Evolutionary conservation across 305 asterid species (phyloP).

Genomic region (Andrographis paniculata): DNA sequence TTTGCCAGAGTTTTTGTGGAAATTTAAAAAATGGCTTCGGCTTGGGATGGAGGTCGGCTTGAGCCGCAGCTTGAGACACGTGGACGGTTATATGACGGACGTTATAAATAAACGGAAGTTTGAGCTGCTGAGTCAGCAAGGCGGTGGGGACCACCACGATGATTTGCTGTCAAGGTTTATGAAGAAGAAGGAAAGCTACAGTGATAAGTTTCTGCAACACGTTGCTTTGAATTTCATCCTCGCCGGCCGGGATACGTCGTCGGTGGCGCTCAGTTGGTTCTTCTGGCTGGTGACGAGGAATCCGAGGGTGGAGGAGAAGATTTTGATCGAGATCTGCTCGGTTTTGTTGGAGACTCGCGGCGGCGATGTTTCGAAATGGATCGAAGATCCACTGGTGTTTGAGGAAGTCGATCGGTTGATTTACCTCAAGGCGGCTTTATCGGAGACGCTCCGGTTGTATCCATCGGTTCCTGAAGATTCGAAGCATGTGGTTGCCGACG

Average conservation of each 20-base stretch:
- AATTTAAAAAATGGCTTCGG: constrained; percentile 7
- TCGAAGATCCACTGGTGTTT: constrained; percentile 1
- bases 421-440: neutral
- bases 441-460: constrained; percentile 1
- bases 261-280: too few relatives aligned
- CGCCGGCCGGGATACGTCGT: too few relatives aligned
- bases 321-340: neutral
- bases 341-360: neutral
- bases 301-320: constrained; percentile 4
- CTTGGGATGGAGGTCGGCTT: neutral
- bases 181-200: constrained; percentile 6
- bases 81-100: neutral
- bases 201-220: neutral
- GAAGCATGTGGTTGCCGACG: constrained; percentile 5
- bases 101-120: neutral
- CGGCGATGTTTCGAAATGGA: neutral
- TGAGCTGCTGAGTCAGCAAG: constrained; percentile 7
- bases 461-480: constrained; percentile 1
- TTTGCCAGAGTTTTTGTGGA: constrained; percentile 31
- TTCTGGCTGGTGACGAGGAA: constrained; percentile 1
- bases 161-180: constrained; percentile 3
- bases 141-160: constrained; percentile 2
- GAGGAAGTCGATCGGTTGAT: constrained; percentile 3
- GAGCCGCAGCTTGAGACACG: constrained; percentile 1
- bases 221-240: constrained; percentile 4